phyloP scores from a whole-genome alignment of 257 asterid genomes.

The Scutellaria galericulata region DNA sequence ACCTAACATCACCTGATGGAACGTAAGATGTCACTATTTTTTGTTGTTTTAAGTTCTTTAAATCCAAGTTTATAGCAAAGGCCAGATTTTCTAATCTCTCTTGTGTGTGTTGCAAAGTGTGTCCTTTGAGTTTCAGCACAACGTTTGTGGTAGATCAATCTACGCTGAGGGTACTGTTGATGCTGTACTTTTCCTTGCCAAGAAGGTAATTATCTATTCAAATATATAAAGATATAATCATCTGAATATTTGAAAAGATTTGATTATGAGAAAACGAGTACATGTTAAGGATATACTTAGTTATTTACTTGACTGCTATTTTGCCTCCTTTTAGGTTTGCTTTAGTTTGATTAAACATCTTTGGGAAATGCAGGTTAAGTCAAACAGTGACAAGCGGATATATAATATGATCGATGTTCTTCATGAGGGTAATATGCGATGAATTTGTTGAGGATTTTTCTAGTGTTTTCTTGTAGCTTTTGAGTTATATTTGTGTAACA shows the following conservation, averaged over 20 bases:
- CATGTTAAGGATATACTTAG: background rate
- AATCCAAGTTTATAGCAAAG: constrained; percentile 17
- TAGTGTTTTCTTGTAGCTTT: background rate
- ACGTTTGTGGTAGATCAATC: constrained; percentile 96
- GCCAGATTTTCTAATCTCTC: constrained; percentile 23
- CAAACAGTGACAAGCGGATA: constrained; percentile 72
- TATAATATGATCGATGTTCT: constrained; percentile 90
- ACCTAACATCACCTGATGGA: constrained; percentile 84
- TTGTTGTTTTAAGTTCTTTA: constrained; percentile 6
- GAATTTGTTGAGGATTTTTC: constrained; percentile 10
- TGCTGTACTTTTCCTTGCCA: constrained; percentile 86
- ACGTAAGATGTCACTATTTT: constrained; percentile 53
- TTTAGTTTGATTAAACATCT: constrained; percentile 14
- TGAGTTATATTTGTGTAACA: no score
- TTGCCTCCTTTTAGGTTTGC: background rate
- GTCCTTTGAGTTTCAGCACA: constrained; percentile 92
- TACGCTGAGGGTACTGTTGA: constrained; percentile 98
- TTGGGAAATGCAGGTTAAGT: constrained; percentile 57
- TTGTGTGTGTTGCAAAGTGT: constrained; percentile 55
- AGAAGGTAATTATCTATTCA: constrained; percentile 57
- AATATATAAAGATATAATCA: background rate
- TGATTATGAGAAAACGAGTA: background rate
- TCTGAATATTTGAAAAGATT: constrained; percentile 4
- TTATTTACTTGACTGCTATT: background rate
- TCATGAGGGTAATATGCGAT: constrained; percentile 94